Evolutionary conservation across 2,329 filamentous ascomycete species (phyloP), one percentile per base, ranked within the genome.

Genomic region (Acephala macrosclerotiorum): DNA sequence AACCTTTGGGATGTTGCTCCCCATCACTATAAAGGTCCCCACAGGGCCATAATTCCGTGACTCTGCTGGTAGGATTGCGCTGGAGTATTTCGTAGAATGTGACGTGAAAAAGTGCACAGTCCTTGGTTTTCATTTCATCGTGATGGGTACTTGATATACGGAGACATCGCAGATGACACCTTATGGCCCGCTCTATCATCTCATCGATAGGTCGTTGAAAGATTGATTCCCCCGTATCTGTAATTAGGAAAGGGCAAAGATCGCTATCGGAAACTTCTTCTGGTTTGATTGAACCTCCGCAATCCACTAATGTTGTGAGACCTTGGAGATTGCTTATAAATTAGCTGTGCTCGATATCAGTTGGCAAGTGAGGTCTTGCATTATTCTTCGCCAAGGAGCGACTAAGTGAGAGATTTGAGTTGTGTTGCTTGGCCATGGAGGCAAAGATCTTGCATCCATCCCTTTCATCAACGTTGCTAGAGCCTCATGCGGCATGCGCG

Each of bases 81-180:
- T 65, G 33, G 6, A 65, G 22, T 12, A 65, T 45, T 33, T 65
- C 63, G 45, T 47, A 65, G 36, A 65, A 65, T 29, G 63, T 65
- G 9, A 65, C 33, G 47, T 65, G 63, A 49, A 65, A 65, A 7
- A 65, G 20, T 14, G 60, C 26, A 9, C 57, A 60, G n/a, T 45
- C 63, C n/a, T 65, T 65, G 9, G 63, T 65, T 33, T 49, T 20
- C n/a, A 63, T 33, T 14, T 53, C 63, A 33, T 36, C 25, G 42
- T 60, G 63, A n/a, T 60, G 20, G 22, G 42, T 47, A 9, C 60
- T 58, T 57, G 58, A 60, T 26, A 49, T 20, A 16, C 63, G 33
- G 25, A 33, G 16, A 36, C 63, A 65, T 3, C 63, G 56, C 20
- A 65, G 35, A 57, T 65, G 63, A 25, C 57, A 57, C 49, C 49